phyloP scores from a whole-genome alignment of 257 asterid species.

The Primulina tabacum region DNA sequence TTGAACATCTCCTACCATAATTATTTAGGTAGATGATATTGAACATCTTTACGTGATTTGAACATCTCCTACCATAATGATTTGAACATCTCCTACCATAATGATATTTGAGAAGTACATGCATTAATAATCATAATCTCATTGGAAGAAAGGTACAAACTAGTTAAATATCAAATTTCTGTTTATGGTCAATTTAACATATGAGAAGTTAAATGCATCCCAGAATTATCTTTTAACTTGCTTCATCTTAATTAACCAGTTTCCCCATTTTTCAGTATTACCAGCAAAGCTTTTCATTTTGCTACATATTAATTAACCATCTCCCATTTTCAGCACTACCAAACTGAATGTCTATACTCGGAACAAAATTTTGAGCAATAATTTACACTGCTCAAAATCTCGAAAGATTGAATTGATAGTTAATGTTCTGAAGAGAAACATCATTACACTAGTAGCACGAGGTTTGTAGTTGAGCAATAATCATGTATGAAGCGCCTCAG shows the following conservation, averaged over 20 bases:
- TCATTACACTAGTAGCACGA: background rate
- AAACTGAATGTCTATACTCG: background rate
- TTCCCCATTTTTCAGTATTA: background rate
- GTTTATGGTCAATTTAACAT: background rate
- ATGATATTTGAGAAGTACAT: background rate
- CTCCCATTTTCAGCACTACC: background rate
- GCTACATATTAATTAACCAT: background rate
- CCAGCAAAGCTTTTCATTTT: background rate
- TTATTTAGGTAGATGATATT: no score
- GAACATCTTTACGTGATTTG: no score
- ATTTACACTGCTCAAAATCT: background rate
- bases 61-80: background rate
- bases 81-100: background rate
- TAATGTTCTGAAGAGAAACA: background rate
- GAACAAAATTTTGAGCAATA: background rate
- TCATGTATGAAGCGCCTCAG: background rate
- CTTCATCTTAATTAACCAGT: background rate
- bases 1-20: background rate
- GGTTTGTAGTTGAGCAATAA: background rate
- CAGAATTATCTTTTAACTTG: background rate
- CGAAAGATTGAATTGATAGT: background rate
- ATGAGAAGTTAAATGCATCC: background rate
- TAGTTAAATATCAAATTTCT: background rate
- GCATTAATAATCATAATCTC: background rate
- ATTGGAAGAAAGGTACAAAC: background rate